A percentile compares a stretch with the other conserved stretches of the same genome.
Evolutionary conservation across 192 early-diverging fungal genomes (phyloP).

Genomic region (Helicostylum pulchrum): DNA sequence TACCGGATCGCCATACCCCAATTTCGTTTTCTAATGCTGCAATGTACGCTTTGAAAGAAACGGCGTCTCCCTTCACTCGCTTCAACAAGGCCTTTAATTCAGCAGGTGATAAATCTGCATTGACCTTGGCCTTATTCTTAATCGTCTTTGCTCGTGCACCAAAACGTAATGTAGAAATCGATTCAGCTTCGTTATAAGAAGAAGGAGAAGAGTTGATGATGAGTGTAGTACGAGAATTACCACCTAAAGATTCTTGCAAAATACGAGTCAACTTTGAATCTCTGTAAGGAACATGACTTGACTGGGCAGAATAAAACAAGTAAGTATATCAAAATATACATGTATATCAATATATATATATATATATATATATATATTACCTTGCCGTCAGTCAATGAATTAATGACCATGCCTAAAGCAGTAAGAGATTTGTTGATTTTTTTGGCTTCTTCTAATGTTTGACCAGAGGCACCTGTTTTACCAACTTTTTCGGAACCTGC

Average conservation of each 20-base stretch:
- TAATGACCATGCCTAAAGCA: slow-evolving; percentile 98
- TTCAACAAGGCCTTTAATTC: slow-evolving; percentile 96
- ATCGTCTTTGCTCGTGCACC: slow-evolving; percentile 98
- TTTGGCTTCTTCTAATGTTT: slow-evolving; percentile 98
- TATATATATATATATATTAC: no score
- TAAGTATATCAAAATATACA: no score
- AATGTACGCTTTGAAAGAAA: slow-evolving; percentile 80
- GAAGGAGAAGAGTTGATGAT: slow-evolving; percentile 98
- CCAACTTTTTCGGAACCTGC: slow-evolving; percentile 98
- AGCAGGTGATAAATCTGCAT: slow-evolving; percentile 88
- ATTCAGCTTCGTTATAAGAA: slow-evolving; percentile 96
- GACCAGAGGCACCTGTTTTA: slow-evolving; percentile 98
- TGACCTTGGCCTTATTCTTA: slow-evolving; percentile 99
- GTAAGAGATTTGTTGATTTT: slow-evolving; percentile 99
- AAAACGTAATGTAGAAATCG: slow-evolving; percentile 89
- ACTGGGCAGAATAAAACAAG: slow-evolving; percentile 40
- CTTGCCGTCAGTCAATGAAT: slow-evolving; percentile 97
- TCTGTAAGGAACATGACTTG: slow-evolving; percentile 95
- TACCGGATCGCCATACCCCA: slow-evolving; percentile 84
- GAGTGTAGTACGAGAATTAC: slow-evolving; percentile 97
- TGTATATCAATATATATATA: no score
- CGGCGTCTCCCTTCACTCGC: slow-evolving; percentile 78
- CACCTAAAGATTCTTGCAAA: slow-evolving; percentile 97
- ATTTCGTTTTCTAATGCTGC: slow-evolving; percentile 86
- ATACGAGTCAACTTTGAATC: slow-evolving; percentile 99